Evolutionary conservation across 768 basidiomycete species (phyloP), one percentile per base, ranked within the genome.

Genomic region (Termitomyces sp.): DNA sequence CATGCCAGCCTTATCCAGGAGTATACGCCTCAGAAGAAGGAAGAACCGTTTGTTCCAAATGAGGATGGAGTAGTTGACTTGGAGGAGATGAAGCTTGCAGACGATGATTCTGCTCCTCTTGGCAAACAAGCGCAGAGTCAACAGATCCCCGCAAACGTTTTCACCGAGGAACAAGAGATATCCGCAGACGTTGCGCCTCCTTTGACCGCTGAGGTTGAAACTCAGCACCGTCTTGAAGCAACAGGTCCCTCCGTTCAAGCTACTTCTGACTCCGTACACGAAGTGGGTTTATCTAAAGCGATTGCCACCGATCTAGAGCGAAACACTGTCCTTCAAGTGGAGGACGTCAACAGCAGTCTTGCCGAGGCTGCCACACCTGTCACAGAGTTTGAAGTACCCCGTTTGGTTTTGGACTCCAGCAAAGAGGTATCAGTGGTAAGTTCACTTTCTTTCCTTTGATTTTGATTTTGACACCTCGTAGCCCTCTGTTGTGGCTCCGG

Each of bases 1-100:
- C 42, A 62, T 31, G n/a, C 39, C 28, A 63, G 60, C 18, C 59
- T 62, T 42, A 51, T 22, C 24, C 57, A 59, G 31, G 66, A 60
- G 16, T 16, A 33, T 31, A 18, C 34, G 9, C 2, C 9, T 12
- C 5, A 53, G 7, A 16, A 53, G 7, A 16, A 51, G 3, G 29
- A 41, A 39, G 47, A 37, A 37, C 37, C 45, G 1, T 28, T 34
- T 41, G 59, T 12, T 2, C 31, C 47, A 20, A 52, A 49, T 41
- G 44, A 44, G 33, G 24, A 51, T 3, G 57, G 54, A 45, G 34
- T 36, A 15, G 56, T 28, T 28, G 65, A 64, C 9, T 36, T 55
- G 24, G 55, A 59, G 15, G 60, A 59, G 12, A 60, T 59, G 54
- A 56, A 62, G 51, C 59, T 60, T 34, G 59, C 57, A 22, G 44